A percentile compares a stretch with the other conserved stretches of the same genome.
These are phyloP conservation scores for Penicillium occitanis DNA, from an alignment of 2,329 filamentous ascomycete species.

Conservation along the genomic window DNA sequence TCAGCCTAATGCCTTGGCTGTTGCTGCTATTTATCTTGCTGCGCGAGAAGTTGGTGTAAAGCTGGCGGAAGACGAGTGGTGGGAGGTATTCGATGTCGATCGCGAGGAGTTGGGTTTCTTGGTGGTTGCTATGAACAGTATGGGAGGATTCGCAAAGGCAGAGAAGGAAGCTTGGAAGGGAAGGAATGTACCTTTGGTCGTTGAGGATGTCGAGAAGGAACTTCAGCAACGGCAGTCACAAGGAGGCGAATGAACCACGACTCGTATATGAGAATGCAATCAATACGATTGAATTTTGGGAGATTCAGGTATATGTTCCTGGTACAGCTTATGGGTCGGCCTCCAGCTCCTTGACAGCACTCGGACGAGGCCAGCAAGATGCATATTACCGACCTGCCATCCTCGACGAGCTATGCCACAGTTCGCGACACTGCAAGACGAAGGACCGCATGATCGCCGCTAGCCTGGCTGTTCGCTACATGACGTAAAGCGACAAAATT, in stretches of 20 bases:
- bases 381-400: not conserved
- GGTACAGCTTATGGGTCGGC: too few relatives aligned
- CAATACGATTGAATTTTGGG: not conserved
- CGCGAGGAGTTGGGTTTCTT: constrained; percentile 91
- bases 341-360: not conserved
- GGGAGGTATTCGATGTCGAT: constrained; percentile 97
- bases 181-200: constrained; percentile 57
- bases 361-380: not conserved
- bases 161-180: constrained; percentile 60
- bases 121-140: constrained; percentile 78
- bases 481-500: not conserved
- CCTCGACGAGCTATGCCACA: not conserved
- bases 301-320: too few relatives aligned
- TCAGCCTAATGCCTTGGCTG: constrained; percentile 80
- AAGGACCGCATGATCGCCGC: not conserved
- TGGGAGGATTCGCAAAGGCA: constrained; percentile 66
- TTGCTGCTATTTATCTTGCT: constrained; percentile 87
- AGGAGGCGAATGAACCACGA: constrained; percentile 38
- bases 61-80: constrained; percentile 85
- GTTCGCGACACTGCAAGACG: not conserved
- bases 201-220: constrained; percentile 60
- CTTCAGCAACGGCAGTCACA: constrained; percentile 53
- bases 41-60: constrained; percentile 73
- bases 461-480: not conserved
- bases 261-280: not conserved